Evolutionary conservation across 331 rosid genomes (phyloP), one percentile per base, ranked within the genome.

Genomic region (Quercus tomentella): DNA sequence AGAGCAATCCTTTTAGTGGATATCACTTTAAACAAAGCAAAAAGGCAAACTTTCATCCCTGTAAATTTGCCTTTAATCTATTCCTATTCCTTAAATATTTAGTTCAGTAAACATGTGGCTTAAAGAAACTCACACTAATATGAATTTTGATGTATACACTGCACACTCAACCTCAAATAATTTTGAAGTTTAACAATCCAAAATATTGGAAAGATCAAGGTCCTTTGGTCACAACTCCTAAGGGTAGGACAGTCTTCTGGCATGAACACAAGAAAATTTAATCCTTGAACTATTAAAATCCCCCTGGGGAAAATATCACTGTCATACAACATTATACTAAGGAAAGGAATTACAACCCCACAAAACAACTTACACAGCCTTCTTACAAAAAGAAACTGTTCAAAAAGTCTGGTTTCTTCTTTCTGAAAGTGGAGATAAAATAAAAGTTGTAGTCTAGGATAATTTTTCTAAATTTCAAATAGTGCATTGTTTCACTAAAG

Each of bases 341-440:
- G 66, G 62, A 51, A 65, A 75, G 78, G 66, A 81, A 79, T 76
- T 74, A 65, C 49, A 74, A 76, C 62, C 80, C 80, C 68, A 80
- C 70, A 79, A 70, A 76, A 68, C 77, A 73, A 57, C 14, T 28
- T 49, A 30, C 70, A 56, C 11, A 37, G 30, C 4, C 72, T 28
- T 45, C 33, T 55, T 70, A 66, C 72, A 74, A 72, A 77, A 73
- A 75, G 49, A 67, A 77, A 28, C 55, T 57, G 56, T 62, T 54
- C 62, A 70, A 81, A 75, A 75, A 74, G 78, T 31, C 35, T 54
- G 63, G 80, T 60, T 75, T 25, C 81, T 75, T 78, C 82, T 72
- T 72, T 79, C 62, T 74, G 17, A 62, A 72, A 62, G 57, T 51
- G 77, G 55, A 72, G 68, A 71, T 65, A 75, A 35, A 66, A 28